A percentile compares a stretch with the other conserved stretches of the same genome.
Evolutionary conservation across 2,329 filamentous ascomycete genomes (phyloP).

Genomic region (Escovopsis weberi): DNA sequence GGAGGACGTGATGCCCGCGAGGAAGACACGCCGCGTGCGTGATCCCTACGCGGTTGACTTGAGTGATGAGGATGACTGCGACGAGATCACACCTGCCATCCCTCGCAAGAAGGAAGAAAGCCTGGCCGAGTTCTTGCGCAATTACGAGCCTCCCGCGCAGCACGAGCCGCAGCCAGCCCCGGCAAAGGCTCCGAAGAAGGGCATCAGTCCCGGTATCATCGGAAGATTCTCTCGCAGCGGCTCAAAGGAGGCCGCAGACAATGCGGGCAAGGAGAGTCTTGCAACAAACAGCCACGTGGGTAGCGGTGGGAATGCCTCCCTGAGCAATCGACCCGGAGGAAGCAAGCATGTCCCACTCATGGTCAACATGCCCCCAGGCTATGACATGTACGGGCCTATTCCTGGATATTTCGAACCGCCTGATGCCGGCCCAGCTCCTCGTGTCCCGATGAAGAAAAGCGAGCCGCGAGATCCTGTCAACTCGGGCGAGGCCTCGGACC

Average conservation of each 20-base stretch:
- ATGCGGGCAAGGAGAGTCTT: conserved; percentile 15
- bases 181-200: conserved; percentile 41
- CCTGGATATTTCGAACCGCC: conserved; percentile 9
- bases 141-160: conserved; percentile 49
- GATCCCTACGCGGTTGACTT: conserved; percentile 92
- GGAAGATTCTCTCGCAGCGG: conserved; percentile 34
- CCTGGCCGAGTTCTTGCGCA: conserved; percentile 59
- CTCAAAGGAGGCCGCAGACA: conserved; percentile 13
- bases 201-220: conserved; percentile 48
- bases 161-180: conserved; percentile 20
- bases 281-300: conserved; percentile 26
- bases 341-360: conserved; percentile 39
- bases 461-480: conserved; percentile 38
- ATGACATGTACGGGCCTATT: conserved; percentile 26
- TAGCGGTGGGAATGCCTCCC: conserved; percentile 4
- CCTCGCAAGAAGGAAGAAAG: conserved; percentile 45
- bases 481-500: conserved; percentile 46
- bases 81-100: conserved; percentile 27
- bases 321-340: conserved; percentile 8
- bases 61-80: conserved; percentile 51
- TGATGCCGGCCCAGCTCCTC: conserved; percentile 18
- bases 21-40: conserved; percentile 62
- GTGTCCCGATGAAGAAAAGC: conserved; percentile 42
- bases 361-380: conserved; percentile 30
- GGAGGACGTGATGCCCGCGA: conserved; percentile 45